Evolutionary conservation across 2,329 filamentous ascomycete species (phyloP).

Genomic region (Diaporthe velutina): DNA sequence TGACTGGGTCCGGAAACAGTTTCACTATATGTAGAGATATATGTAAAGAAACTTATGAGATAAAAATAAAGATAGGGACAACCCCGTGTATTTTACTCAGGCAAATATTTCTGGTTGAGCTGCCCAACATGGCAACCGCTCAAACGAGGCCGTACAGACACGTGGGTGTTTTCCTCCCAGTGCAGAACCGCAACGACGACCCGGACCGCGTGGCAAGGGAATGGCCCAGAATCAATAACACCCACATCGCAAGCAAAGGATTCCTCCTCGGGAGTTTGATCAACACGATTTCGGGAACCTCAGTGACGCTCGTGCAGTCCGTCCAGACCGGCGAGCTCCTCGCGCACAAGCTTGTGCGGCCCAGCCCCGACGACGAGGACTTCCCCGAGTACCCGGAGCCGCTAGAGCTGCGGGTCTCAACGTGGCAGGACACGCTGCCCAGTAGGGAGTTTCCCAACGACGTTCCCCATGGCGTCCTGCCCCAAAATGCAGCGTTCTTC

Average conservation of each 20-base stretch:
- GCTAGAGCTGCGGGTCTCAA: neutral
- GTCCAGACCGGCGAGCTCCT: conserved; percentile 9
- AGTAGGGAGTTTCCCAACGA: neutral
- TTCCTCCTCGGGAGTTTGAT: neutral
- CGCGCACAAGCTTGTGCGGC: neutral
- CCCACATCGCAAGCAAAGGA: conserved; percentile 12
- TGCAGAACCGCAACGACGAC: neutral
- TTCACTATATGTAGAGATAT: neutral
- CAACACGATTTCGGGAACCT: no score
- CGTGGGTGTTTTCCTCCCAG: neutral
- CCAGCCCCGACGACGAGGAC: neutral
- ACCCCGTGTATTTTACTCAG: neutral
- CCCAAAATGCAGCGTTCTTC: neutral
- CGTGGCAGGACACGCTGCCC: neutral
- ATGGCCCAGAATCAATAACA: neutral
- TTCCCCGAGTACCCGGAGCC: neutral
- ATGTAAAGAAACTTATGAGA: neutral
- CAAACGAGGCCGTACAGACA: neutral
- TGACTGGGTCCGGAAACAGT: neutral
- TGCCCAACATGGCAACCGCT: conserved; percentile 1
- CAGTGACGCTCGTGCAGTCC: neutral
- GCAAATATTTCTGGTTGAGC: neutral
- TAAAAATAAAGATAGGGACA: neutral
- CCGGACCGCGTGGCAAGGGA: neutral
- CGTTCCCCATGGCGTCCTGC: neutral